phyloP scores from a whole-genome alignment of 176 grass and related monocot species.

The Oryza officinalis region DNA sequence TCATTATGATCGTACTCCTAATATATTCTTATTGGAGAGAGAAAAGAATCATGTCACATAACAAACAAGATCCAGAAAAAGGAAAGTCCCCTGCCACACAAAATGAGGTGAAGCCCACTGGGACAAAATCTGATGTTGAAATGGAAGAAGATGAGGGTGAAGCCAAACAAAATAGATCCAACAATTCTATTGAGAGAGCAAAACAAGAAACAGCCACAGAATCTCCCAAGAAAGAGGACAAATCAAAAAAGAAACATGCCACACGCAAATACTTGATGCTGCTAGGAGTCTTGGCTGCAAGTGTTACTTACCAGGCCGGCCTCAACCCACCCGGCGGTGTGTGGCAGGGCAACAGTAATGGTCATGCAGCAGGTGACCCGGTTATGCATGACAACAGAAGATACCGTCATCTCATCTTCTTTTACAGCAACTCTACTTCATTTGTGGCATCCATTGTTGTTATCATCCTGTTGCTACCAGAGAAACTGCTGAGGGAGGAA shows the following conservation, averaged over 20 bases:
- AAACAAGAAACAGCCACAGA: too few relatives aligned
- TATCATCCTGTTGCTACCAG: too few relatives aligned
- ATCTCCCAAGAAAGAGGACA: not conserved
- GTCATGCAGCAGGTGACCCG: too few relatives aligned
- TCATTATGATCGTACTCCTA: not conserved
- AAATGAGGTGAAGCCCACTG: not conserved
- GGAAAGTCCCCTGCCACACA: not conserved
- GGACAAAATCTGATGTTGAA: not conserved
- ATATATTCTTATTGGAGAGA: not conserved
- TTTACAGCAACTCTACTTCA: too few relatives aligned
- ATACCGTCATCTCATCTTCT: too few relatives aligned
- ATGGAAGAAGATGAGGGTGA: not conserved
- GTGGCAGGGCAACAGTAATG: too few relatives aligned
- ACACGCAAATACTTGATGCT: constrained; percentile 40
- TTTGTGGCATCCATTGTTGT: too few relatives aligned
- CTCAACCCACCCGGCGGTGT: not conserved
- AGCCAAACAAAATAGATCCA: too few relatives aligned
- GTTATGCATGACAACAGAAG: too few relatives aligned
- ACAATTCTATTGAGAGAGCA: too few relatives aligned
- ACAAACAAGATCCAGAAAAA: not conserved
- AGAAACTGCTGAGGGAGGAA: too few relatives aligned
- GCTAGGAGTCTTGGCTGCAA: constrained; percentile 40
- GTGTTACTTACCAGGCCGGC: constrained; percentile 46
- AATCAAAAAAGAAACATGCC: not conserved
- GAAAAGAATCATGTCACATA: not conserved